These are phyloP conservation scores for Lentinula aciculospora DNA, from an alignment of 768 basidiomycete species.

Conservation along the genomic window DNA sequence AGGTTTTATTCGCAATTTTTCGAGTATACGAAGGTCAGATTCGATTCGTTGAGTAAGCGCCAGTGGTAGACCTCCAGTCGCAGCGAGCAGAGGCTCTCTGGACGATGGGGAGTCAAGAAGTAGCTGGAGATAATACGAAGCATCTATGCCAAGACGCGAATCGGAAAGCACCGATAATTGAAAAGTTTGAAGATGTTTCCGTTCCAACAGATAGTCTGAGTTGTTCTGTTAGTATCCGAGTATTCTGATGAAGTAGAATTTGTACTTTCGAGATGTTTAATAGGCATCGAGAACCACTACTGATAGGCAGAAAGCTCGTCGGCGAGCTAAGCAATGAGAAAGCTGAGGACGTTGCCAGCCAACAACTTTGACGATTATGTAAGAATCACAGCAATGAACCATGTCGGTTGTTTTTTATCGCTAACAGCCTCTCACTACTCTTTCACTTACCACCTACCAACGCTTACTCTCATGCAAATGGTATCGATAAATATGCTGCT, in stretches of 20 bases:
- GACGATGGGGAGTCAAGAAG: slow-evolving; percentile 73
- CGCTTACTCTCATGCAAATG: too few relatives aligned
- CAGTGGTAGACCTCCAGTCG: slow-evolving; percentile 91
- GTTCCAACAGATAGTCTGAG: slow-evolving; percentile 78
- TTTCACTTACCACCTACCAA: too few relatives aligned
- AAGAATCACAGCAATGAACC: background rate
- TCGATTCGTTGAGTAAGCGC: slow-evolving; percentile 86
- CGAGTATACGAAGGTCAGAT: slow-evolving; percentile 83
- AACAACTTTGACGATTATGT: background rate
- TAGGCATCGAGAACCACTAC: slow-evolving; percentile 48
- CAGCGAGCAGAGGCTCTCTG: slow-evolving; percentile 87
- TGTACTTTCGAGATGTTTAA: slow-evolving; percentile 82
- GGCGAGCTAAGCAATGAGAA: slow-evolving; percentile 2
- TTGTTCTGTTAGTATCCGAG: slow-evolving; percentile 4
- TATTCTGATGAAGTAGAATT: slow-evolving; percentile 10
- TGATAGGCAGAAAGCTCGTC: background rate
- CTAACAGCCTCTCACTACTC: too few relatives aligned
- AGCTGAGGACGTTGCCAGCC: background rate
- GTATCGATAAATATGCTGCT: too few relatives aligned
- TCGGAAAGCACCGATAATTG: slow-evolving; percentile 80
- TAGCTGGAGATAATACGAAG: slow-evolving; percentile 78
- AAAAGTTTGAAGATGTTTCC: slow-evolving; percentile 81
- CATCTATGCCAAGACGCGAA: slow-evolving; percentile 95
- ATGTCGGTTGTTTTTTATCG: too few relatives aligned
- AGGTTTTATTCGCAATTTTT: slow-evolving; percentile 91